phyloP scores from a whole-genome alignment of 352 stramenopile species.

The Pythium phragmitis region DNA sequence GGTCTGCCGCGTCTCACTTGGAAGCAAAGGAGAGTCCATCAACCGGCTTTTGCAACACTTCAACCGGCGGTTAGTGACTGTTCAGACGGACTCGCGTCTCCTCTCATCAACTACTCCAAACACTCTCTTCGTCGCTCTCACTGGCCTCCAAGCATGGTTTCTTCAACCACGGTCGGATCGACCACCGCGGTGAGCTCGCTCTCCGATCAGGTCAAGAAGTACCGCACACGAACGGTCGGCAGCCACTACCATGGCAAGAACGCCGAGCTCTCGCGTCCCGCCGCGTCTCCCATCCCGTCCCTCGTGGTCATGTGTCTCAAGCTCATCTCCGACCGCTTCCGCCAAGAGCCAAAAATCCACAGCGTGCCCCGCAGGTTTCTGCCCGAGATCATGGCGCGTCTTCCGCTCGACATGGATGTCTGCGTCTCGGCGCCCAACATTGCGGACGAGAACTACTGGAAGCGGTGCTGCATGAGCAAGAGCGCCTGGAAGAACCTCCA shows the following conservation, averaged over 20 bases:
- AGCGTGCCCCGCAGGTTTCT: constrained; percentile 81
- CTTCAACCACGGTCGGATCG: constrained; percentile 55
- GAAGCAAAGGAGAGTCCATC: neutral
- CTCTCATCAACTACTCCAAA: neutral
- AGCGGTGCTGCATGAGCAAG: constrained; percentile 81
- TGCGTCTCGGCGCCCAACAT: constrained; percentile 81
- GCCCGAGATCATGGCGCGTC: constrained; percentile 71
- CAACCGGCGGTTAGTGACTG: constrained; percentile 8
- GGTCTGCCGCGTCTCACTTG: too few species aligned
- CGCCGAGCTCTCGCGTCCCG: constrained; percentile 14
- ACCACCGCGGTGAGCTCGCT: constrained; percentile 68
- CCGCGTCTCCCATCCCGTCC: constrained; percentile 39
- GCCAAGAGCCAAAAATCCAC: constrained; percentile 59
- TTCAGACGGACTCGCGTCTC: neutral
- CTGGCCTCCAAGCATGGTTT: constrained; percentile 41
- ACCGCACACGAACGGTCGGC: constrained; percentile 58
- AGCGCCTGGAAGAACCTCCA: constrained; percentile 90
- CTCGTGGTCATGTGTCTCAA: constrained; percentile 78
- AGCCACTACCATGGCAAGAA: constrained; percentile 32
- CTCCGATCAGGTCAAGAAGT: constrained; percentile 83
- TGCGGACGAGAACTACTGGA: constrained; percentile 94
- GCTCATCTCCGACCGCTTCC: constrained; percentile 75
- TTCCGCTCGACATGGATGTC: constrained; percentile 83
- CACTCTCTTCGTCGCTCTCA: neutral
- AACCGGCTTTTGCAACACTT: neutral